Conservation (phyloP, 2,329 filamentous ascomycete species). For the Dactylellina cionopaga region DNA sequence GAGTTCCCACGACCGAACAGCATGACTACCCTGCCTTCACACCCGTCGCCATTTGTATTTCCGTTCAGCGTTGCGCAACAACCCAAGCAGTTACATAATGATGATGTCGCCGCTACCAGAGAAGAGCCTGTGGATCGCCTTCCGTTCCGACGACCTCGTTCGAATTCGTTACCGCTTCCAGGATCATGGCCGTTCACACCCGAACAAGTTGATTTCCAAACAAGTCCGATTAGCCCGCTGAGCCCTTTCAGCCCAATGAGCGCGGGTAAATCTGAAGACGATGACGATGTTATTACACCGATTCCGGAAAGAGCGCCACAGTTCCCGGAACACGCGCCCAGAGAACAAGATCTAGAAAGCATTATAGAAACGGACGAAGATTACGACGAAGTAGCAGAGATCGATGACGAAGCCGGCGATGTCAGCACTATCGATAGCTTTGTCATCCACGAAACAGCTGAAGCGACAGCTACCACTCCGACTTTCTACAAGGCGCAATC, state of each 20-base stretch:
- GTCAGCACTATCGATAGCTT: constrained; percentile 40
- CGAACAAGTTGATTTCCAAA: constrained; percentile 42
- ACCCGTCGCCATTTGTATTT: constrained; percentile 36
- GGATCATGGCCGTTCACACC: constrained; percentile 37
- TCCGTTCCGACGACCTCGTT: constrained; percentile 24
- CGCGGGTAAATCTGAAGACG: not conserved
- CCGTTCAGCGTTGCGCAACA: constrained; percentile 32
- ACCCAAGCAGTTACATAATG: constrained; percentile 11
- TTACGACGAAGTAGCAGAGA: constrained; percentile 15
- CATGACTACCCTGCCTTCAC: constrained; percentile 44
- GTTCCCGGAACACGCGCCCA: constrained; percentile 15
- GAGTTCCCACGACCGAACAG: constrained; percentile 44
- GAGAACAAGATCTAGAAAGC: constrained; percentile 38
- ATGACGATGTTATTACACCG: constrained; percentile 28
- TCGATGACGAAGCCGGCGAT: constrained; percentile 42
- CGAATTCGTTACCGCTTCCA: constrained; percentile 49
- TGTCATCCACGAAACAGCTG: constrained; percentile 45
- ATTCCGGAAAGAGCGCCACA: constrained; percentile 20
- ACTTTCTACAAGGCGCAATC: constrained; percentile 47
- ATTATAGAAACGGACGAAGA: constrained; percentile 33
- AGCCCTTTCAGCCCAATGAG: not conserved
- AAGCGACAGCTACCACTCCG: constrained; percentile 44
- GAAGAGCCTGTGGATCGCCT: constrained; percentile 26
- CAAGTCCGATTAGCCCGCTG: constrained; percentile 25
- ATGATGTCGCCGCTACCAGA: not conserved